Evolutionary conservation across 345 rosid species (phyloP), one percentile per base, ranked within the genome.

Genomic region (Eucalyptus brandiana): DNA sequence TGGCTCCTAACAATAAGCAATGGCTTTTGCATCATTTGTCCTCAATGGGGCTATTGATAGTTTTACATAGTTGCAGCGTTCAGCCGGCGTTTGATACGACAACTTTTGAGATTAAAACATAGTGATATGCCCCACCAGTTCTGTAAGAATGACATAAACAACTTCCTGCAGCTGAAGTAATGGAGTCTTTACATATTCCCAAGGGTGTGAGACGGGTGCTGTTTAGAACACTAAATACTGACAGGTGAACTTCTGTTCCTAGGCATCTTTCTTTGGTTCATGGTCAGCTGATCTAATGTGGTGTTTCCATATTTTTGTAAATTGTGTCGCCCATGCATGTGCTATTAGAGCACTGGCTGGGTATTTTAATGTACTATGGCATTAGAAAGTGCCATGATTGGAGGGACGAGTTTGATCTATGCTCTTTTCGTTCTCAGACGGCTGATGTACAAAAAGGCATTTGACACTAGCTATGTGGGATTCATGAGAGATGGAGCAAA

Each of bases 201-300:
- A 94, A 88, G 90, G 99, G 99, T 65, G 95, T 95, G 49, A 94
- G 94, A 40, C 96, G 98, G 58, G 99, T 95, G 89, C 95, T 97
- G 90, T 97, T 97, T 89, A 94, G 98, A 92, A 96, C 99, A 14
- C 87, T 93, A 28, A 97, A 97, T 87, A 97, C 99, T 62, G 99
- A 97, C 90, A 95, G 95, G 99, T 96, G 86, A 87, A 86, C 21
- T 44, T 67, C 58, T 88, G 47, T 67, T 28, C 17, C 19, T 21
- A 45, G 45, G 24, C 60, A 50, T 49, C 51, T 69, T 30, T 60
- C 16, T 17, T 58, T 42, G 40, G 87, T 9, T 40, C 87, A 40
- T 76, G 83, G 45, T 37, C 83, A 72, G 83, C 45, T 37, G 45
- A 76, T 37, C 83, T 76, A 37, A 76, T 10, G 45, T 37, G 42